Percentiles rank a stretch among this genome's conserved stretches.
Conservation (phyloP, 148 eudicot species). For the Dysphania ambrosioides region DNA sequence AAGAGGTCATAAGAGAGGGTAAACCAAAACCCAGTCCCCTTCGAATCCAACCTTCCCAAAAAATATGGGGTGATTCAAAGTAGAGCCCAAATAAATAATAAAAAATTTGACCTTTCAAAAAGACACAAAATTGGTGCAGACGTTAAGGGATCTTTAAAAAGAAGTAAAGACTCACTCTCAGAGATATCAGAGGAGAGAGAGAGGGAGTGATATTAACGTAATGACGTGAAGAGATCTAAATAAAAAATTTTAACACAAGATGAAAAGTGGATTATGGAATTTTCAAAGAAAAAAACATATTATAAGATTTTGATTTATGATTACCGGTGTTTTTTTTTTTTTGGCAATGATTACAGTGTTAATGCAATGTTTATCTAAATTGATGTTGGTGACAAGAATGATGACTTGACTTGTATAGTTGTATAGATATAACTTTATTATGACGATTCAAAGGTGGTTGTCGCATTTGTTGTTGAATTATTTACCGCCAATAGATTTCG, state of each 20-base stretch:
- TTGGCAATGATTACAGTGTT: too few species aligned
- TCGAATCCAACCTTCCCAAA: too few species aligned
- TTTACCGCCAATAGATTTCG: conserved; percentile 1
- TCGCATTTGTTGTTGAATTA: not conserved
- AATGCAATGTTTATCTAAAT: not conserved
- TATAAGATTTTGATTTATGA: too few species aligned
- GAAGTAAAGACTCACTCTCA: conserved; percentile 2
- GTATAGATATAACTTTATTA: conserved; percentile 3
- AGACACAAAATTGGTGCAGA: not conserved
- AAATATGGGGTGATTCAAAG: too few species aligned
- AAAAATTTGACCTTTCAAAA: conserved; percentile 15
- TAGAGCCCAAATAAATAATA: too few species aligned
- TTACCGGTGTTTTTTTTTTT: too few species aligned
- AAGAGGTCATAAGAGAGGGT: too few species aligned
- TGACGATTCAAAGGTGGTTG: conserved; percentile 1
- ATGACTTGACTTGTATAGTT: not conserved
- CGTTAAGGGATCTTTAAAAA: conserved; percentile 12
- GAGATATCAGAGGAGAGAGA: not conserved
- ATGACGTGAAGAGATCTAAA: too few species aligned
- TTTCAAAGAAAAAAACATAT: too few species aligned
- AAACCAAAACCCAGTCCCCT: too few species aligned
- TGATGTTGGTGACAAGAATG: not conserved
- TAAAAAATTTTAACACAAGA: too few species aligned
- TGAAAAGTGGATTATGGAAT: too few species aligned
- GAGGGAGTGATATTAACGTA: not conserved